These are phyloP conservation scores for Voacanga thouarsii DNA, from an alignment of 257 asterid genomes.

Conservation along the genomic window DNA sequence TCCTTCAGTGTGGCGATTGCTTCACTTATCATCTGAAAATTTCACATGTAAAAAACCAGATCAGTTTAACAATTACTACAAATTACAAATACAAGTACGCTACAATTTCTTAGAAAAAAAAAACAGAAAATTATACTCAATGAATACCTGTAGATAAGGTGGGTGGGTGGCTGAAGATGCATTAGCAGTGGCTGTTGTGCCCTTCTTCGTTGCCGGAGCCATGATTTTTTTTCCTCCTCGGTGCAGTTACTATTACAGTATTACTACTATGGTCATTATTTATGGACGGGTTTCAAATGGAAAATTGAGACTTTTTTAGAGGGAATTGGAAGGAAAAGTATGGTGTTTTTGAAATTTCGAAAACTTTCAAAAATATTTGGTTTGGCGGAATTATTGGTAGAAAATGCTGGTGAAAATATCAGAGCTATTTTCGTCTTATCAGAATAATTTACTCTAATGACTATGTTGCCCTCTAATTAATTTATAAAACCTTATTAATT, in stretches of 20 bases:
- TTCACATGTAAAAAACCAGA: not conserved
- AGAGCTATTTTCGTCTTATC: no score
- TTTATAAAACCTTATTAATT: no score
- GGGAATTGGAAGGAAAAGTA: not conserved
- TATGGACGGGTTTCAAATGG: not conserved
- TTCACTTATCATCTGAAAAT: conserved; percentile 47
- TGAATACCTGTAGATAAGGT: conserved; percentile 43
- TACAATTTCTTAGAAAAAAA: not conserved
- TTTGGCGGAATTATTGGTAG: conserved; percentile 10
- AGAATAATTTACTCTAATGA: no score
- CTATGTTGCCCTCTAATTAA: no score
- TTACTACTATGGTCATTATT: not conserved
- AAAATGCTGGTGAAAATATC: not conserved
- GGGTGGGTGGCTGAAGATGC: conserved; percentile 35
- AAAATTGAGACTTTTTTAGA: not conserved
- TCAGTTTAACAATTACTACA: not conserved
- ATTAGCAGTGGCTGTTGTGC: conserved; percentile 12
- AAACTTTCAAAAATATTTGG: conserved; percentile 21
- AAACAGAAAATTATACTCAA: not conserved
- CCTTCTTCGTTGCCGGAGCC: conserved; percentile 37
- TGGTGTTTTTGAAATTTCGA: conserved; percentile 10
- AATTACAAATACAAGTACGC: not conserved
- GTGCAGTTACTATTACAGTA: not conserved
- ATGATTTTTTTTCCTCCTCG: conserved; percentile 17
- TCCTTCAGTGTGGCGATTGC: conserved; percentile 59